Evolutionary conservation across 306 rosid genomes (phyloP), one percentile per base, ranked within the genome.

Genomic region (Betula pendula): DNA sequence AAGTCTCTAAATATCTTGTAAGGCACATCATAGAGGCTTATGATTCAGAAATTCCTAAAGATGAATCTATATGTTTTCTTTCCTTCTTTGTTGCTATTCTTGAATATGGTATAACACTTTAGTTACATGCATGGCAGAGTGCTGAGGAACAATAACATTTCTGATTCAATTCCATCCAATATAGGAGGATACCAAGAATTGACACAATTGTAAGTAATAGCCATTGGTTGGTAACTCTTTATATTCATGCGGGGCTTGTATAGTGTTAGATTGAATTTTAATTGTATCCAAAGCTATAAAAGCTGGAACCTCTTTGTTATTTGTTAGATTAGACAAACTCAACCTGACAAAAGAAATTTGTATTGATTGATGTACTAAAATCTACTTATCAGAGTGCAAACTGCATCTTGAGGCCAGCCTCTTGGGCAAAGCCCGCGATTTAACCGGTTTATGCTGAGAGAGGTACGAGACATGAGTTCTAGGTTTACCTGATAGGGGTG

Each of bases 81-180:
- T 2, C 10, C 35, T 71, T 65, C 1, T 38, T 56, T 65, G 38
- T 65, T 65, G 27, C 24, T 29, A 1, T 78, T 70, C 69, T 12
- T 52, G 24, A 73, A 74, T 43, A 15, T 71, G 59, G 51, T 73
- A 16, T 71, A 75, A 78, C 35, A 43, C 19, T 35, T 66, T 71
- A 51, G 29, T 81, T 67, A 63, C 52, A 75, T 45, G 52, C 85
- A 52, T 71, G 81, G 87, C 91, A 91, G 98, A 68, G 92, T 75
- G 29, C 82, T 93, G 80, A 90, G 92, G 76, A 87, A 91, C 72
- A 91, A 73, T 87, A 88, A 91, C 40, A 83, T 91, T 22, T 74
- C 94, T 69, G 91, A 84, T 81, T 79, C 90, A 70, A 82, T 94
- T 80, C 98, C 96, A 53, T 80, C 94, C 22, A 27, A 79, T 35